phyloP scores from a whole-genome alignment of 2,329 filamentous ascomycete species.

The Fusarium cicatricum region DNA sequence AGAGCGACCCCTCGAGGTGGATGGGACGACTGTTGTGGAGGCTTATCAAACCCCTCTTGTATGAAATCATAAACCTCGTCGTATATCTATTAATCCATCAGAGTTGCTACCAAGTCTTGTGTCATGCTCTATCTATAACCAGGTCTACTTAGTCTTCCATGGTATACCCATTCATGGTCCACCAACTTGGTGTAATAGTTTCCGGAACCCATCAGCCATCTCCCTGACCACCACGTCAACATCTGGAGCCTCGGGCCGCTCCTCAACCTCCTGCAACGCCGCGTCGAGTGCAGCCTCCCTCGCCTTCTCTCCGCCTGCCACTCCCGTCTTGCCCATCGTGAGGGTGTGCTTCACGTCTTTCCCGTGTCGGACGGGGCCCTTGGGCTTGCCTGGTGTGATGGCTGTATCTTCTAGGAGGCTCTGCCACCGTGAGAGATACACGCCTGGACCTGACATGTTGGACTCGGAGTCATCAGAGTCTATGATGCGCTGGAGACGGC shows the following conservation, averaged over 20 bases:
- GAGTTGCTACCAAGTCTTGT: slow-evolving; percentile 13
- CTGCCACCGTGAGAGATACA: slow-evolving; percentile 78
- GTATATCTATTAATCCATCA: slow-evolving; percentile 6
- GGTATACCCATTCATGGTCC: neutral
- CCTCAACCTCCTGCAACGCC: slow-evolving; percentile 44
- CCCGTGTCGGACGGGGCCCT: slow-evolving; percentile 62
- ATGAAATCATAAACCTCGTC: neutral
- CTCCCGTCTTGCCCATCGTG: slow-evolving; percentile 55
- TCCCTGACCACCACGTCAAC: slow-evolving; percentile 53
- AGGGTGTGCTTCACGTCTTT: slow-evolving; percentile 58
- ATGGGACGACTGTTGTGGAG: neutral
- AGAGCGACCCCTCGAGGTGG: neutral
- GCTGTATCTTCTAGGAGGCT: slow-evolving; percentile 72
- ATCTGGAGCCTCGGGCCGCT: slow-evolving; percentile 50
- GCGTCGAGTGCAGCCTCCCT: slow-evolving; percentile 31
- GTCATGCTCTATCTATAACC: neutral
- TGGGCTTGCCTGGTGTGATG: slow-evolving; percentile 67
- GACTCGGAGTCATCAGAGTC: slow-evolving; percentile 43
- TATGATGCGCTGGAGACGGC: slow-evolving; percentile 66
- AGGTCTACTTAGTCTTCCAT: neutral
- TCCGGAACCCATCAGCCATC: slow-evolving; percentile 51
- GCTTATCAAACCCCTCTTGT: neutral
- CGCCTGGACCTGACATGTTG: slow-evolving; percentile 69
- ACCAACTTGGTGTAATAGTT: slow-evolving; percentile 41
- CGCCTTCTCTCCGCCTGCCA: slow-evolving; percentile 41